These are phyloP conservation scores for Zea luxurians DNA, from an alignment of 176 grass and related monocot species.

Conservation along the genomic window DNA sequence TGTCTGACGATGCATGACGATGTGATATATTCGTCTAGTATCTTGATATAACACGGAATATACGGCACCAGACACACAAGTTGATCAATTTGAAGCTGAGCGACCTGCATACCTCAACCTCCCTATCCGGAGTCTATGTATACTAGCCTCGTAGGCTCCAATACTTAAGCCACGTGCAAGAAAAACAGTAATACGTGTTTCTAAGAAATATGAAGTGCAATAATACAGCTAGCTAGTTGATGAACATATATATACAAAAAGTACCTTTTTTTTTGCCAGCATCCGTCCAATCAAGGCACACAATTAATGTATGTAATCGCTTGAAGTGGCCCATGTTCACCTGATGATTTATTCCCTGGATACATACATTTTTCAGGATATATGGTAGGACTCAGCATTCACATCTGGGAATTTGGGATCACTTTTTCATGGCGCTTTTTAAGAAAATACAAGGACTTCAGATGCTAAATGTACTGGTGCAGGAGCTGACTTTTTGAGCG, in stretches of 20 bases:
- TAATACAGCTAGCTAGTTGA: constrained; percentile 1
- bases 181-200: constrained; percentile 3
- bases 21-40: constrained; percentile 21
- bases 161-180: constrained; percentile 40
- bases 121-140: constrained; percentile 27
- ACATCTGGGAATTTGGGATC: not conserved
- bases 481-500: not conserved
- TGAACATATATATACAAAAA: not conserved
- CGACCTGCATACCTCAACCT: constrained; percentile 35
- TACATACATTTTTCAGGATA: not conserved
- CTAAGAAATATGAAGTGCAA: constrained; percentile 22
- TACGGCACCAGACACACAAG: constrained; percentile 31
- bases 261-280: not conserved
- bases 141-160: constrained; percentile 26
- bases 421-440: not conserved
- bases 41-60: not conserved
- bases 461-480: not conserved
- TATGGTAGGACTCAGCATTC: not conserved
- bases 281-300: not conserved
- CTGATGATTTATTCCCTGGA: not conserved
- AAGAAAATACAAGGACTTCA: not conserved
- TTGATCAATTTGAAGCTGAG: constrained; percentile 4
- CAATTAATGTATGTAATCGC: not conserved
- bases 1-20: constrained; percentile 20
- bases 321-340: not conserved